phyloP scores from a whole-genome alignment of 768 basidiomycete species.

The Hypholoma fasciculare region DNA sequence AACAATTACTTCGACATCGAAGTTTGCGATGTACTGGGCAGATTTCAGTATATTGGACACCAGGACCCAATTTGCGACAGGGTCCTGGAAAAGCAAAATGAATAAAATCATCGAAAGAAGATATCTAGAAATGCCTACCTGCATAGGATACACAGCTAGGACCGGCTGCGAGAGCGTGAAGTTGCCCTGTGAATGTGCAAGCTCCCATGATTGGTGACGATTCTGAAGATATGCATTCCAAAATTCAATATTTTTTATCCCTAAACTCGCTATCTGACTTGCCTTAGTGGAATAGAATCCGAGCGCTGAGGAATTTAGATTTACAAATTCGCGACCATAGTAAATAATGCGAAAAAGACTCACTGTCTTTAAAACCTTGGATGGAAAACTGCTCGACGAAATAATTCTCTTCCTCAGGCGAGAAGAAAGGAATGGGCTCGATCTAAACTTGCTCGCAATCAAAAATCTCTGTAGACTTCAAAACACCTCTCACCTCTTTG shows the following conservation, averaged over 20 bases:
- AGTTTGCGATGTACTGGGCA: conserved; percentile 34
- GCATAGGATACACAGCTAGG: conserved; percentile 38
- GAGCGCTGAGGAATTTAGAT: conserved; percentile 41
- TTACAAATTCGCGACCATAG: not conserved
- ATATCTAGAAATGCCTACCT: conserved; percentile 23
- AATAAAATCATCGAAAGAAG: not conserved
- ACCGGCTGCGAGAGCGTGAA: conserved; percentile 43
- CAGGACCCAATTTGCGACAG: conserved; percentile 44
- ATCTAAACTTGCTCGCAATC: conserved; percentile 38
- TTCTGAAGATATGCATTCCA: conserved; percentile 29
- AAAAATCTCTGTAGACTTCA: not conserved
- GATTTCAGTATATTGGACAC: conserved; percentile 36
- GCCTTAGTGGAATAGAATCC: conserved; percentile 63
- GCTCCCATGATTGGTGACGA: conserved; percentile 38
- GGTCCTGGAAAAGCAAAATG: conserved; percentile 34
- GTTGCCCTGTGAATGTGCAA: conserved; percentile 45
- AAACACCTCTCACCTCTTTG: conserved; percentile 34
- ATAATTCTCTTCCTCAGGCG: conserved; percentile 65
- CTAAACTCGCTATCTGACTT: too few species aligned
- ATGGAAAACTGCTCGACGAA: conserved; percentile 60
- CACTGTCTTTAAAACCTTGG: conserved; percentile 64
- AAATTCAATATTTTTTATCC: conserved; percentile 18
- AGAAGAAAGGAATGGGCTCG: conserved; percentile 61
- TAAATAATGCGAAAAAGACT: conserved; percentile 21
- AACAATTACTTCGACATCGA: conserved; percentile 36